These are phyloP conservation scores for Gossypium ekmanianum DNA, from an alignment of 345 rosid species.

Conservation along the genomic window DNA sequence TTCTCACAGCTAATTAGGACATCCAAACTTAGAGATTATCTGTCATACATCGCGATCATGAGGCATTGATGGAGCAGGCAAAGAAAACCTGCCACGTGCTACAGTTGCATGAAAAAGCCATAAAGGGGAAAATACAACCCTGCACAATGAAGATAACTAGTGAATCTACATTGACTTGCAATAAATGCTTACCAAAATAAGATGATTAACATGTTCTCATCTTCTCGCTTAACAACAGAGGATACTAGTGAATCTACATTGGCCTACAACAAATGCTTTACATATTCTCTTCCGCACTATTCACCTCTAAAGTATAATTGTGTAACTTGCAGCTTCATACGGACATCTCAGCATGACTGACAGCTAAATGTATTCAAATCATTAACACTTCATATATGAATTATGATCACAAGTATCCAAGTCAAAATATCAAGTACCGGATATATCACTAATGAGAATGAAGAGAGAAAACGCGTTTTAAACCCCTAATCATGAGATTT, in stretches of 20 bases:
- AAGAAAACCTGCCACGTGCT: constrained; percentile 83
- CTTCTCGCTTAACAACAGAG: constrained; percentile 20
- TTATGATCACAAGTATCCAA: background rate
- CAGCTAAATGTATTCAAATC: background rate
- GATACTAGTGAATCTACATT: constrained; percentile 36
- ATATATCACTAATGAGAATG: background rate
- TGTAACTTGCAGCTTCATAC: background rate
- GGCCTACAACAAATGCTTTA: background rate
- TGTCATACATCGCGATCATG: constrained; percentile 67
- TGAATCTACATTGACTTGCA: too few relatives aligned
- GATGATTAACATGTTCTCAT: background rate
- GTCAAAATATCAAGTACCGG: constrained; percentile 33
- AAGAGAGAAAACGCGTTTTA: background rate
- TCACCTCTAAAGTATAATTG: background rate
- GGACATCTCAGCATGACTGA: background rate
- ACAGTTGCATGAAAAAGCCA: constrained; percentile 78
- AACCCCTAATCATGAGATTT: background rate
- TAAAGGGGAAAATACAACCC: constrained; percentile 68
- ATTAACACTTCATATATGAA: background rate
- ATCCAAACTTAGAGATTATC: constrained; percentile 7
- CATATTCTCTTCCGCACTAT: background rate
- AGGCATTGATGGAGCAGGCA: constrained; percentile 88
- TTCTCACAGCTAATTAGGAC: background rate
- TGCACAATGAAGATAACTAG: constrained; percentile 29
- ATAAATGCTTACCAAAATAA: background rate